A percentile compares a stretch with the other conserved stretches of the same genome.
phyloP scores from a whole-genome alignment of 2,329 filamentous ascomycete species.

The Aspergillus uvarum region DNA sequence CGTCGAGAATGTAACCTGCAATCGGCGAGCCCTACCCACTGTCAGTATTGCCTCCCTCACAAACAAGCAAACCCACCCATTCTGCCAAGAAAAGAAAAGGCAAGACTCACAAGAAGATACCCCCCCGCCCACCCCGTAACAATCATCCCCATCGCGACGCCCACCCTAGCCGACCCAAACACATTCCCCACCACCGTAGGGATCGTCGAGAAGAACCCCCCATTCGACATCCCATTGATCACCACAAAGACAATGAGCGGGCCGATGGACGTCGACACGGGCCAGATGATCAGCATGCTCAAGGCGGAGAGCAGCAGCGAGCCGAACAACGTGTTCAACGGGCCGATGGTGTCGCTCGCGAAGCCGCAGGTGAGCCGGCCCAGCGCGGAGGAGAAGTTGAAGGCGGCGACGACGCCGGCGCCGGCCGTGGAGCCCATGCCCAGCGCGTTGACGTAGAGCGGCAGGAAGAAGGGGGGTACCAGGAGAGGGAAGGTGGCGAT shows the following conservation, averaged over 20 bases:
- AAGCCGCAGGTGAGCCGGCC: constrained; percentile 58
- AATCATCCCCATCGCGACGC: constrained; percentile 62
- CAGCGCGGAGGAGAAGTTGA: constrained; percentile 61
- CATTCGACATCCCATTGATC: constrained; percentile 61
- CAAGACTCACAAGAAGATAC: constrained; percentile 55
- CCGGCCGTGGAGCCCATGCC: constrained; percentile 54
- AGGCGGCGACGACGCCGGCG: constrained; percentile 60
- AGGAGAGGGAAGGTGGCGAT: constrained; percentile 61
- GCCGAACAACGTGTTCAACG: constrained; percentile 56
- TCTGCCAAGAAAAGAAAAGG: neutral
- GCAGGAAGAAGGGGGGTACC: constrained; percentile 62
- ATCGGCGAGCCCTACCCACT: constrained; percentile 55
- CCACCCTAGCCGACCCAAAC: constrained; percentile 56
- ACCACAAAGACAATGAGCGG: constrained; percentile 59
- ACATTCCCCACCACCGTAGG: constrained; percentile 62
- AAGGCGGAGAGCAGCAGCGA: constrained; percentile 54
- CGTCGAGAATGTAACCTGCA: constrained; percentile 59
- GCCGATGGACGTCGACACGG: constrained; percentile 54
- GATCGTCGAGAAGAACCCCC: constrained; percentile 64
- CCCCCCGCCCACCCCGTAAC: constrained; percentile 61
- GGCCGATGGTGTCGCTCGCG: constrained; percentile 55
- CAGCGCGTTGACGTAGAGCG: constrained; percentile 57
- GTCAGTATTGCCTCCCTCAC: neutral
- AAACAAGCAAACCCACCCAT: neutral
- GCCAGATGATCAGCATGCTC: constrained; percentile 63